Percentiles rank a stretch among this genome's conserved stretches.
Evolutionary conservation across 345 rosid species (phyloP).

Genomic region (Rhodomyrtus tomentosa): DNA sequence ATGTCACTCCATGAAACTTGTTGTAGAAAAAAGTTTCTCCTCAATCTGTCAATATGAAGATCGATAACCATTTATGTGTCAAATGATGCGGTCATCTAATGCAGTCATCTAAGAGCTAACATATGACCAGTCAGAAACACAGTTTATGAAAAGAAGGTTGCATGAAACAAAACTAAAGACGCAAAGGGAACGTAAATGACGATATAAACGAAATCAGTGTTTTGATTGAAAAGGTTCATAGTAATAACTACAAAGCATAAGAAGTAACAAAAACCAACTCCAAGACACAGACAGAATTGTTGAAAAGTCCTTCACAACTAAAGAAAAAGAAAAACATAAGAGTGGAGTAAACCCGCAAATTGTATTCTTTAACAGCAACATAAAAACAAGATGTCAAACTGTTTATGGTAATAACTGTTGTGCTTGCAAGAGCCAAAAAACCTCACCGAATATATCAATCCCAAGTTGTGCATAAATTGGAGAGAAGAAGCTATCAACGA

Average conservation of each 20-base stretch:
- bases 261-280: not conserved
- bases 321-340: not conserved
- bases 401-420: not conserved
- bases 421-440: not conserved
- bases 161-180: not conserved
- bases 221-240: not conserved
- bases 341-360: not conserved
- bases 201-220: not conserved
- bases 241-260: not conserved
- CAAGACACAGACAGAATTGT: not conserved
- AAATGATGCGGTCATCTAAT: not conserved
- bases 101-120: not conserved
- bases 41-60: not conserved
- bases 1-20: not conserved
- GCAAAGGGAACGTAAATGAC: not conserved
- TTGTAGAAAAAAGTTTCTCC: not conserved
- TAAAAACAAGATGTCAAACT: not conserved
- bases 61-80: not conserved
- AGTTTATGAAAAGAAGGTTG: not conserved
- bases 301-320: not conserved
- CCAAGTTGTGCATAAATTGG: slow-evolving; percentile 94
- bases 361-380: not conserved
- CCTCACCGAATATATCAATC: slow-evolving; percentile 82
- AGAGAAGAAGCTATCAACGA: slow-evolving; percentile 96
- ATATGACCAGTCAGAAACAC: not conserved